Evolutionary conservation across 345 rosid genomes (phyloP), one percentile per base, ranked within the genome.

Genomic region (Heritiera littoralis): DNA sequence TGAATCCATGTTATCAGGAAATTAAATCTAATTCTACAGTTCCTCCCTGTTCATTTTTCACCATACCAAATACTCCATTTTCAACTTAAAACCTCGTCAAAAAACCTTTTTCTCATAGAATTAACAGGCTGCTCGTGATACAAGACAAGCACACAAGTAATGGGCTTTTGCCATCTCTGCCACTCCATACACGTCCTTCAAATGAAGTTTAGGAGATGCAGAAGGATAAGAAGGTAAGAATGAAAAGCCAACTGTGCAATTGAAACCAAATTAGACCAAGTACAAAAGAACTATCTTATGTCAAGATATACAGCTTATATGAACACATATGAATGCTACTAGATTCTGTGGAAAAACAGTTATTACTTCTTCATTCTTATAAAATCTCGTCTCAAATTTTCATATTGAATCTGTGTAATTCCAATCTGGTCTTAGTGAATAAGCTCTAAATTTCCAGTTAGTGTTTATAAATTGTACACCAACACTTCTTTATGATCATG

Each of bases 401-500:
- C 74, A 69, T 46, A 45, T 32, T 20, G 10, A 40, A 45, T 45
- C 32, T 43, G 72, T 11, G 69, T 2, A n/a, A 45, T 67, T 67
- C 17, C 2, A 67, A 1, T 12, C 7, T 11, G 35, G 45, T 46
- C 55, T 9, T 43, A 20, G 73, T 11, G 55, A 68, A 45, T 46
- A 68, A 68, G 54, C 38, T 68, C 54, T n/a, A 51, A 71, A 28
- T 71, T 71, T 71, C 59, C 75, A 49, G 40, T 49, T 49, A 49
- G 20, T 51, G 5, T 51, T 20, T 28, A 71, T 40, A 40, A 40
- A 40, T 69, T 46, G 68, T n/a, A 20, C 32, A 46, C 46, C 17
- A 43, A 46, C 45, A 20, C 38, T 69, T 46, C 35, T 66, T 56
- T 45, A 1, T 0, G 56, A 69, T 35, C 20, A 6, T 66, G 2